Percentiles rank a stretch among this genome's conserved stretches.
phyloP scores from a whole-genome alignment of 768 basidiomycete genomes.

The Suillus clintonianus region DNA sequence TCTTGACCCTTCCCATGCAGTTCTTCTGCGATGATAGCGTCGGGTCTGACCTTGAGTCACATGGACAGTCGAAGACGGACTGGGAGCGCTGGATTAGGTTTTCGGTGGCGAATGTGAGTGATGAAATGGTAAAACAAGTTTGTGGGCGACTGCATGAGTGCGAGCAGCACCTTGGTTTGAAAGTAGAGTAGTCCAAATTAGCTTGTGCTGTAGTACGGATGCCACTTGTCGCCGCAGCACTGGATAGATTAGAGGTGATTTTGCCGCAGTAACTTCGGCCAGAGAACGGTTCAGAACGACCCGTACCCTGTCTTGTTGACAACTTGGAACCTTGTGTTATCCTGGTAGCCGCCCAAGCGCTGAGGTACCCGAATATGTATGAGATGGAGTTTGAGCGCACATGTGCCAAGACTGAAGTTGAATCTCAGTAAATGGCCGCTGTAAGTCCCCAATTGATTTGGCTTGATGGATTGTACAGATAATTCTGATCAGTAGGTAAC shows the following conservation, averaged over 20 bases:
- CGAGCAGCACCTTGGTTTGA: constrained; percentile 40
- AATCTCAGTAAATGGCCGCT: neutral
- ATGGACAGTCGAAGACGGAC: constrained; percentile 34
- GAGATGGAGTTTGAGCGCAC: neutral
- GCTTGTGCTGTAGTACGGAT: neutral
- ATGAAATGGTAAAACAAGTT: constrained; percentile 53
- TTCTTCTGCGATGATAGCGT: constrained; percentile 50
- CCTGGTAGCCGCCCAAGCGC: neutral
- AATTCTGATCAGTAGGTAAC: neutral
- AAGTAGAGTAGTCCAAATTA: neutral
- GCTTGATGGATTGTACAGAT: too few species aligned
- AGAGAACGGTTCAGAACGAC: neutral
- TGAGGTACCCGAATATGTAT: neutral
- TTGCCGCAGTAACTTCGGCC: neutral
- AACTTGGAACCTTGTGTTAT: neutral
- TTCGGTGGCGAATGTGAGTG: constrained; percentile 79
- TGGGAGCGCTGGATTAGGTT: constrained; percentile 72
- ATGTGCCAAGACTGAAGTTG: neutral
- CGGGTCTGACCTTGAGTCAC: constrained; percentile 16
- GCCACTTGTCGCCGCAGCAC: neutral
- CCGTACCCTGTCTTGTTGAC: neutral
- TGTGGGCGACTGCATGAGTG: constrained; percentile 52
- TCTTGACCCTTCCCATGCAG: constrained; percentile 63
- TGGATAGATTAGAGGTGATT: neutral
- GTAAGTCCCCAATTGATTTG: neutral